Percentiles rank a stretch among this genome's conserved stretches.
phyloP scores from a whole-genome alignment of 768 basidiomycete genomes.

The Auricularia heimuer region DNA sequence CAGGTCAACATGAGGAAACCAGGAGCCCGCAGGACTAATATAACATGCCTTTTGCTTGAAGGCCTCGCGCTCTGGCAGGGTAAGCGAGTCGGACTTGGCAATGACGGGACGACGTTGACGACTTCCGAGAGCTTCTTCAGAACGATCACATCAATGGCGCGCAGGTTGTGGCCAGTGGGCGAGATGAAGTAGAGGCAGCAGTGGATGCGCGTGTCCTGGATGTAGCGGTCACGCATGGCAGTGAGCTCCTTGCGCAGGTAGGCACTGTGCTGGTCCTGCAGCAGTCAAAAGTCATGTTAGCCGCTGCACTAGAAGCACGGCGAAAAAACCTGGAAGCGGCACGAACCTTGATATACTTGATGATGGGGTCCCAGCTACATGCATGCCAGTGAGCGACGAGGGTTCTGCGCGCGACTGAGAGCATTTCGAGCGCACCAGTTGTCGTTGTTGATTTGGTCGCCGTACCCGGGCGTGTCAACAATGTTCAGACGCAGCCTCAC shows the following conservation, averaged over 20 bases:
- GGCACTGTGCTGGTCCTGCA: slow-evolving; percentile 86
- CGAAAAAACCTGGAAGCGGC: background rate
- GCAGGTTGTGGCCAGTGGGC: slow-evolving; percentile 94
- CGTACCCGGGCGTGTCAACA: slow-evolving; percentile 97
- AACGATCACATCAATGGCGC: slow-evolving; percentile 94
- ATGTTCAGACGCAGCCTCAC: slow-evolving; percentile 93
- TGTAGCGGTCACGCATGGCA: slow-evolving; percentile 96
- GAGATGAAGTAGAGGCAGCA: slow-evolving; percentile 98
- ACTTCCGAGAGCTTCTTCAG: slow-evolving; percentile 99
- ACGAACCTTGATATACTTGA: slow-evolving; percentile 84
- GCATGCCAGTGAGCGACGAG: background rate
- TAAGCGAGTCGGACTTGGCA: slow-evolving; percentile 92
- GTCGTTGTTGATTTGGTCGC: slow-evolving; percentile 98
- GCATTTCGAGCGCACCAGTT: slow-evolving; percentile 52
- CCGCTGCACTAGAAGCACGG: background rate
- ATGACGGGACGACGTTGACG: slow-evolving; percentile 99
- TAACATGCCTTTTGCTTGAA: slow-evolving; percentile 82
- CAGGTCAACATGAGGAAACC: slow-evolving; percentile 9
- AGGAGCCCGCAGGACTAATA: background rate
- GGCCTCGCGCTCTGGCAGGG: slow-evolving; percentile 78
- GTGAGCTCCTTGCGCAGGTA: slow-evolving; percentile 98
- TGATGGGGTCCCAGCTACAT: slow-evolving; percentile 96
- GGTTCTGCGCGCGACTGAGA: background rate
- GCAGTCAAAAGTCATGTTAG: slow-evolving; percentile 8
- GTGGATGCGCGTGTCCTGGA: slow-evolving; percentile 97